Evolutionary conservation across 192 early-diverging fungal genomes (phyloP).

Genomic region (Blastocladiella britannica): DNA sequence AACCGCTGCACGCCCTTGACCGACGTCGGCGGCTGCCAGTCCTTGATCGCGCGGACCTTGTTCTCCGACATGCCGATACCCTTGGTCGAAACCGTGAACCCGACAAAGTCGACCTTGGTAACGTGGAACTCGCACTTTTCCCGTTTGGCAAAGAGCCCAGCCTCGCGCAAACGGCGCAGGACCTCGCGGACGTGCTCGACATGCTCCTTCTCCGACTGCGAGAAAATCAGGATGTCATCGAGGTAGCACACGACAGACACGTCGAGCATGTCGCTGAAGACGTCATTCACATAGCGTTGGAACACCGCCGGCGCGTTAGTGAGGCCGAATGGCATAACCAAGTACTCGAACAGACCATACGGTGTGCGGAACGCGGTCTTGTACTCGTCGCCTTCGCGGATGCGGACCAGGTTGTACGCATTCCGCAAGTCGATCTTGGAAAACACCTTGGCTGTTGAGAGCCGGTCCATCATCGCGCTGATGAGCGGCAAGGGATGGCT

Average conservation of each 20-base stretch:
- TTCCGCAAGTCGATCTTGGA: conserved; percentile 8
- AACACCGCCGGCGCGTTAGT: conserved; percentile 39
- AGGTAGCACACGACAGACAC: conserved; percentile 14
- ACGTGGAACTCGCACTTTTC: too few relatives aligned
- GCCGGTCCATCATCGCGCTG: neutral
- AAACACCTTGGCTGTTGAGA: neutral
- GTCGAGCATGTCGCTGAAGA: conserved; percentile 17
- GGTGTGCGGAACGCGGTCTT: conserved; percentile 24
- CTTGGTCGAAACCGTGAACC: conserved; percentile 8
- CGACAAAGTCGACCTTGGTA: too few relatives aligned
- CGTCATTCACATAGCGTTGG: conserved; percentile 23
- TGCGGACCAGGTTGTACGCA: conserved; percentile 21
- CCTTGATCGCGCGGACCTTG: conserved; percentile 7
- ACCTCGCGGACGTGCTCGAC: neutral
- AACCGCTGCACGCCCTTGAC: conserved; percentile 9
- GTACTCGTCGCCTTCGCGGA: conserved; percentile 9
- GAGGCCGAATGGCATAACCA: conserved; percentile 37
- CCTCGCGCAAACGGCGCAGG: too few relatives aligned
- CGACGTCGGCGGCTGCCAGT: conserved; percentile 9
- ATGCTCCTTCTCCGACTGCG: conserved; percentile 3
- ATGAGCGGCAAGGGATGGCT: conserved; percentile 11
- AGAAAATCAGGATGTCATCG: conserved; percentile 17
- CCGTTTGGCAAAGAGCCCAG: too few relatives aligned
- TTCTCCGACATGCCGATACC: conserved; percentile 7
- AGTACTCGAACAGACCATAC: conserved; percentile 23